Base-by-base conservation (phyloP, 768 basidiomycete species). In the Auricularia sp. region DNA sequence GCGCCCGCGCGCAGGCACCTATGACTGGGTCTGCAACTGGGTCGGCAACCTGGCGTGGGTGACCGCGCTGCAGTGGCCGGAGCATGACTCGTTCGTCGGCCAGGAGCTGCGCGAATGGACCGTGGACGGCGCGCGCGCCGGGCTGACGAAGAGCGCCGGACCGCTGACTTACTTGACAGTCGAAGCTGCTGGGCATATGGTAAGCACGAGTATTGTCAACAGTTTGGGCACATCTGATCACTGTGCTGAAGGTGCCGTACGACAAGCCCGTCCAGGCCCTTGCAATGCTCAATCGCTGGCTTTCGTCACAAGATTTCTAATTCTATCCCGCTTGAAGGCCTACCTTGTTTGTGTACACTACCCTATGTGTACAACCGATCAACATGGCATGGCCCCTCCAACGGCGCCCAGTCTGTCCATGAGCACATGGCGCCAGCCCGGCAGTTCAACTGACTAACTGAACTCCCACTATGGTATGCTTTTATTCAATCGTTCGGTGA, bases 11-110 rank as follows among this genome's bases (percentile, higher is more conserved):
- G 39, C 39, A 59, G 56, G 74, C 1, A 72, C 70, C 33, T 67
- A 69, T 51, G 69, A 71, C 60, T 69, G 66, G 67, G 68, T 67
- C 43, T 68, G 65, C 42, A 67, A 67, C 43, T 67, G 67, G 69
- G 54, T 68, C 23, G 29, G 54, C 18, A 93, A 92, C 74, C 83
- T 83, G 70, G 77, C 84, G 51, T 92, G 91, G 91, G 83, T 87
- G 6, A 82, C 89, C 61, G 77, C 81, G 65, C 77, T 93, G 61
- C 82, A 87, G 62, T 92, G 91, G 91, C 82, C 81, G 58, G 87
- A 87, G 2, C 74, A 78, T 59, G 77, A 77, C 47, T 80, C 70
- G 5, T 91, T 65, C 14, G 6, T 3, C n/a, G 10, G 18, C 18
- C 36, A 4, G 29, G 61, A 72, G 44, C 66, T 72, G n/a, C 42